Evolutionary conservation across 164 flowering plant genomes (phyloP).

Genomic region (Liriodendron chinense): DNA sequence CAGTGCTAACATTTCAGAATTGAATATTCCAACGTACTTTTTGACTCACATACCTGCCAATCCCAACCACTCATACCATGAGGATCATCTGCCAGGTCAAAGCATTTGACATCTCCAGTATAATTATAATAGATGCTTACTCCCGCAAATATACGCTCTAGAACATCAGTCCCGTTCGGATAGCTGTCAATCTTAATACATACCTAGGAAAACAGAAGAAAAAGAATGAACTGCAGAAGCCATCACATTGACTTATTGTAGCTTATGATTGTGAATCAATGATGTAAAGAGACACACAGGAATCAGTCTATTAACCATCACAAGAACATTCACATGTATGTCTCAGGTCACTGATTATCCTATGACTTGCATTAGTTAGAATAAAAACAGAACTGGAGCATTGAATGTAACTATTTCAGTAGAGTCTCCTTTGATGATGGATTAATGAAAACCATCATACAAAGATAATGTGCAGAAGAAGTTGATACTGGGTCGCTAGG

Average conservation of each 20-base stretch:
- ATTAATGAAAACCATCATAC: too few species aligned
- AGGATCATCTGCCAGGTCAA: too few species aligned
- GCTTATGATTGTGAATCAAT: background rate
- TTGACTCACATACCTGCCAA: constrained; percentile 63
- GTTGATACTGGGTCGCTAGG: too few species aligned
- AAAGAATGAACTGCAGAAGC: background rate
- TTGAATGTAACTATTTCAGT: background rate
- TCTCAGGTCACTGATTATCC: background rate
- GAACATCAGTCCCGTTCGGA: constrained; percentile 50
- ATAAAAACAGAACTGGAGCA: too few species aligned
- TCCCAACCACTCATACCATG: constrained; percentile 84
- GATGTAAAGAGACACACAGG: background rate
- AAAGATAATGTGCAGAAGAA: too few species aligned
- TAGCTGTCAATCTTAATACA: constrained; percentile 63
- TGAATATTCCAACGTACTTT: background rate
- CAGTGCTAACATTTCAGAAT: background rate
- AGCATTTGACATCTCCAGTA: too few species aligned
- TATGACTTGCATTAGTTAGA: background rate
- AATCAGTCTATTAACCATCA: background rate
- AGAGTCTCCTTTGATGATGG: background rate
- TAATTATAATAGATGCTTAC: constrained; percentile 36
- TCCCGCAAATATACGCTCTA: constrained; percentile 75
- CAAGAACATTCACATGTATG: background rate
- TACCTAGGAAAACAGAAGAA: constrained; percentile 40
- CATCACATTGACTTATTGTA: background rate